A percentile compares a stretch with the other conserved stretches of the same genome.
phyloP scores from a whole-genome alignment of 352 stramenopile species.

The Pythium periplocum region DNA sequence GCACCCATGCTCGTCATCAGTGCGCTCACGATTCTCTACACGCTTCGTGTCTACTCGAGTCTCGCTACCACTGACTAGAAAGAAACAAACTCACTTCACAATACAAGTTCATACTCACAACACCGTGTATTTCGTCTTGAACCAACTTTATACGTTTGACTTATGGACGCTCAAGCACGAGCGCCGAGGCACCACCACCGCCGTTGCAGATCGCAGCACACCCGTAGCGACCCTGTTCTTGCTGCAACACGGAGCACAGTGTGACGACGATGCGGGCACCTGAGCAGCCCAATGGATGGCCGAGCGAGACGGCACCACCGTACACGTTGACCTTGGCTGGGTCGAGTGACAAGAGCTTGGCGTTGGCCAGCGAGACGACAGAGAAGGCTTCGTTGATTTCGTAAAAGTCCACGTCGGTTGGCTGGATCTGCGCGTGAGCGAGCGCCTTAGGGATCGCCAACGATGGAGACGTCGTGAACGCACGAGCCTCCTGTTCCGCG shows the following conservation, averaged over 20 bases:
- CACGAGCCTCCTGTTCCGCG: slow-evolving; percentile 71
- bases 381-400: slow-evolving; percentile 99
- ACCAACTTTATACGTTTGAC: too few relatives aligned
- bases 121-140: neutral
- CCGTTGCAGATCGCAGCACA: slow-evolving; percentile 96
- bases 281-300: slow-evolving; percentile 63
- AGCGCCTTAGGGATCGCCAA: slow-evolving; percentile 89
- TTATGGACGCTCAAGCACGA: slow-evolving; percentile 87
- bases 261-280: slow-evolving; percentile 89
- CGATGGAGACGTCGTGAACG: slow-evolving; percentile 93
- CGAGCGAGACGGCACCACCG: slow-evolving; percentile 73
- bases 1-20: slow-evolving; percentile 53
- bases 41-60: slow-evolving; percentile 62
- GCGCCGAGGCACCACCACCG: slow-evolving; percentile 91
- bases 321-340: slow-evolving; percentile 91
- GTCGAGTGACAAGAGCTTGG: slow-evolving; percentile 87
- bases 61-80: slow-evolving; percentile 32
- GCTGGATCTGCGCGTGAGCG: slow-evolving; percentile 60
- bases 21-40: slow-evolving; percentile 63
- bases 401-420: slow-evolving; percentile 91
- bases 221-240: slow-evolving; percentile 87
- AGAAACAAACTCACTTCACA: neutral
- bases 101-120: neutral
- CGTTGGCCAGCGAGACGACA: slow-evolving; percentile 93
- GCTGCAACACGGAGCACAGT: slow-evolving; percentile 89